phyloP scores from a whole-genome alignment of 768 basidiomycete genomes.

The Hirschioporus abietinus region DNA sequence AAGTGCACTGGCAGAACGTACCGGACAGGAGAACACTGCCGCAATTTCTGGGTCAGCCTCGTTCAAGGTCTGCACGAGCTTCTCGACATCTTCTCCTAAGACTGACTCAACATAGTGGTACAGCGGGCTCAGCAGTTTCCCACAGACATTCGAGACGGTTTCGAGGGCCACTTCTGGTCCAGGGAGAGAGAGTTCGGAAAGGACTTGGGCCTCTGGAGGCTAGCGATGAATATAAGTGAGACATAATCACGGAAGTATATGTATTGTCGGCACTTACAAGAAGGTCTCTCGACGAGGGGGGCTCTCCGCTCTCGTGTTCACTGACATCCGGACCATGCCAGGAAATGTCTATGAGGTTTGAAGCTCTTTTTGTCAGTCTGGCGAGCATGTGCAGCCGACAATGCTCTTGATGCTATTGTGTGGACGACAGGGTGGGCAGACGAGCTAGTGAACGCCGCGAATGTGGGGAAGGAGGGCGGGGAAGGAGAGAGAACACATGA shows the following conservation, averaged over 20 bases:
- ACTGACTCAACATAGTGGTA: background rate
- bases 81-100: background rate
- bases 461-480: background rate
- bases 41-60: background rate
- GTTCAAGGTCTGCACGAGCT: background rate
- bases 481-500: background rate
- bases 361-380: background rate
- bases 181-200: background rate
- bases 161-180: background rate
- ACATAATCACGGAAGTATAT: background rate
- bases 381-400: background rate
- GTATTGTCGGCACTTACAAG: background rate
- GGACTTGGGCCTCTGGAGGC: background rate
- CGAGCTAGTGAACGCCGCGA: background rate
- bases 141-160: background rate
- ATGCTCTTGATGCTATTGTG: background rate
- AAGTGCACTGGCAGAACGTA: background rate
- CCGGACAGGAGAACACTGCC: background rate
- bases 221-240: background rate
- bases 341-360: background rate
- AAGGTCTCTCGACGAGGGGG: background rate
- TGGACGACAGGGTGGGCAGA: background rate
- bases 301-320: background rate
- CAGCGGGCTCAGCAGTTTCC: background rate
- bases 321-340: background rate